phyloP scores from a whole-genome alignment of 768 basidiomycete genomes.

The Lactarius hatsudake region DNA sequence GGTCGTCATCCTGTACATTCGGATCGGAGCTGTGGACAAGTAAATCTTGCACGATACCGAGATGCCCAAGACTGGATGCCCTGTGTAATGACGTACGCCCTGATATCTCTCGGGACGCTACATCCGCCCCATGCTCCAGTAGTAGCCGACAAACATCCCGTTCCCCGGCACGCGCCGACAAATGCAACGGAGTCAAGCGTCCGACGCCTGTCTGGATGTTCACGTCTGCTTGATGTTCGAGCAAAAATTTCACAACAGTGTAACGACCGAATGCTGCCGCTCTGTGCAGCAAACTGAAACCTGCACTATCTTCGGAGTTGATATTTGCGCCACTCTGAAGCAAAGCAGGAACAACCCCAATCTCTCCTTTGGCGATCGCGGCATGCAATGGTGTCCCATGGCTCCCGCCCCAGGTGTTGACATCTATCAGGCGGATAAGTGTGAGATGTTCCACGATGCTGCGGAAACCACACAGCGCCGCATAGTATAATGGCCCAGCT shows the following conservation, averaged over 20 bases:
- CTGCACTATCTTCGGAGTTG: not conserved
- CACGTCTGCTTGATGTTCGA: not conserved
- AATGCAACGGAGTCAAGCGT: not conserved
- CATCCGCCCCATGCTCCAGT: not conserved
- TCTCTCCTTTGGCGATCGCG: not conserved
- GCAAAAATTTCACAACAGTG: not conserved
- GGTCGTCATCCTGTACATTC: no score
- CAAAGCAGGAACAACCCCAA: not conserved
- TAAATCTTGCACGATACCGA: no score
- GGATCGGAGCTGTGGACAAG: no score
- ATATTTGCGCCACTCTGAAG: not conserved
- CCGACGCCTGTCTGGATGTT: not conserved
- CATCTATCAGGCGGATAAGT: not conserved
- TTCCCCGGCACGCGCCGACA: not conserved
- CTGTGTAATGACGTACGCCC: no score
- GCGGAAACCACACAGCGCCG: not conserved
- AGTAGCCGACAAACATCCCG: not conserved
- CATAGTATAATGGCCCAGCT: conserved; percentile 6
- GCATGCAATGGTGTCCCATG: not conserved
- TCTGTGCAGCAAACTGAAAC: not conserved
- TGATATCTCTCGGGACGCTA: not conserved
- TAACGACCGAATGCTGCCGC: not conserved
- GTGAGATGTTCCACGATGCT: not conserved
- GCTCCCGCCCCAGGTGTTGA: not conserved
- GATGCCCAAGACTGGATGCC: no score